These are phyloP conservation scores for Fusarium citri DNA, from an alignment of 2,329 filamentous ascomycete genomes.

Conservation along the genomic window DNA sequence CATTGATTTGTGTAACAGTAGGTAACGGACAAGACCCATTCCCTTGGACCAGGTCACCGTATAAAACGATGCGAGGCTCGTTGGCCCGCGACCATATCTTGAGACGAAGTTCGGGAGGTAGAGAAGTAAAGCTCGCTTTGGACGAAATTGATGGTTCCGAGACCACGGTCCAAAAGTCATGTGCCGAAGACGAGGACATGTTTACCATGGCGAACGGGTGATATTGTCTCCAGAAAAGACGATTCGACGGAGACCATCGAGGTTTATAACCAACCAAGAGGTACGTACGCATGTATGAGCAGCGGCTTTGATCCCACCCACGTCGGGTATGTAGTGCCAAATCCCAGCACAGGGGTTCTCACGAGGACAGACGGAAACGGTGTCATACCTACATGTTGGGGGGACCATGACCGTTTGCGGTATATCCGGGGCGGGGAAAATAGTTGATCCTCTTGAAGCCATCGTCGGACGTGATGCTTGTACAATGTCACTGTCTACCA, in stretches of 20 bases:
- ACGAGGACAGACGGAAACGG: conserved; percentile 47
- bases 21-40: conserved; percentile 51
- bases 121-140: conserved; percentile 43
- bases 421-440: conserved; percentile 42
- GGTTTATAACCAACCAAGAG: conserved; percentile 27
- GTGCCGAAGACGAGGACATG: conserved; percentile 11
- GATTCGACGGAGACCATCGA: conserved; percentile 32
- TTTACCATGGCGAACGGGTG: conserved; percentile 20
- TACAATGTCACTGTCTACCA: conserved; percentile 46
- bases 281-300: conserved; percentile 18
- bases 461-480: conserved; percentile 44
- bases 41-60: conserved; percentile 51
- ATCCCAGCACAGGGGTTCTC: conserved; percentile 40
- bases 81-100: conserved; percentile 54
- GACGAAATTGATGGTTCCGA: conserved; percentile 20
- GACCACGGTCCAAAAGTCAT: conserved; percentile 11
- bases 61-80: conserved; percentile 53
- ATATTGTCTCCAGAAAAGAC: conserved; percentile 13
- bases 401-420: conserved; percentile 45
- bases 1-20: conserved; percentile 52
- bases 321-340: conserved; percentile 36
- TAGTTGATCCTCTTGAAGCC: conserved; percentile 47
- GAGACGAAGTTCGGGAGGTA: conserved; percentile 53
- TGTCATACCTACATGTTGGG: conserved; percentile 46
- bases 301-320: conserved; percentile 46